phyloP scores from a whole-genome alignment of 345 rosid genomes.

The Rhodomyrtus tomentosa region DNA sequence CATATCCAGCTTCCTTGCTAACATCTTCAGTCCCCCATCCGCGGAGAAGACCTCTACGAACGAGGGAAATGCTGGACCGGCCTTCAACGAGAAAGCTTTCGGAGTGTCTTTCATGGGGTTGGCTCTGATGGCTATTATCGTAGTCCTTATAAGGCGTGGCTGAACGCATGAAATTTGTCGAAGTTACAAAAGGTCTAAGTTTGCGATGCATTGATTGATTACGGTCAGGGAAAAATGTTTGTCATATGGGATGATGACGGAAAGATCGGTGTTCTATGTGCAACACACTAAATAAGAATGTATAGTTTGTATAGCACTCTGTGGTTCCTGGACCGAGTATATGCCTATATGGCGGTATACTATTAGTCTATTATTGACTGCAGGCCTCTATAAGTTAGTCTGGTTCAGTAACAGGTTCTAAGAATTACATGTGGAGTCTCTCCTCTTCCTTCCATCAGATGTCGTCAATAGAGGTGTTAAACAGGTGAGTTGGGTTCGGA shows the following conservation, averaged over 20 bases:
- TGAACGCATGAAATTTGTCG: conserved; percentile 31
- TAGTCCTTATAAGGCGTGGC: conserved; percentile 53
- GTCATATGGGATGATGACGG: not conserved
- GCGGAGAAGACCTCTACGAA: conserved; percentile 13
- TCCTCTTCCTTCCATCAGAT: not conserved
- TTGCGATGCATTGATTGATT: not conserved
- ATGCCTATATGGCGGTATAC: no score
- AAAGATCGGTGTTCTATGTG: not conserved
- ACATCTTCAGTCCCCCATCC: conserved; percentile 24
- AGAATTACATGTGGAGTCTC: not conserved
- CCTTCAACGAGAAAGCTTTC: conserved; percentile 13
- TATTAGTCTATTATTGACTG: not conserved
- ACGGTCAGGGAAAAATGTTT: not conserved
- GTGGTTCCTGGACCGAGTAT: not conserved
- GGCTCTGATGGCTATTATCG: conserved; percentile 46
- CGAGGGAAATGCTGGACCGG: conserved; percentile 13
- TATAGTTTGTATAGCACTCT: not conserved
- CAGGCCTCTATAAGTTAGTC: not conserved
- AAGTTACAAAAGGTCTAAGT: not conserved
- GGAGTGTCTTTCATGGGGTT: conserved; percentile 43
- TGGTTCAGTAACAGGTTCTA: not conserved
- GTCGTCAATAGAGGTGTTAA: not conserved
- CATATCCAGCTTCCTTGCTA: conserved; percentile 35
- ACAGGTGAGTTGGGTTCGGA: no score
- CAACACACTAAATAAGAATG: not conserved